A percentile compares a stretch with the other conserved stretches of the same genome.
These are phyloP conservation scores for Physcomitrium patens DNA, from an alignment of 225 moss, liverwort and hornwort species.

Conservation along the genomic window DNA sequence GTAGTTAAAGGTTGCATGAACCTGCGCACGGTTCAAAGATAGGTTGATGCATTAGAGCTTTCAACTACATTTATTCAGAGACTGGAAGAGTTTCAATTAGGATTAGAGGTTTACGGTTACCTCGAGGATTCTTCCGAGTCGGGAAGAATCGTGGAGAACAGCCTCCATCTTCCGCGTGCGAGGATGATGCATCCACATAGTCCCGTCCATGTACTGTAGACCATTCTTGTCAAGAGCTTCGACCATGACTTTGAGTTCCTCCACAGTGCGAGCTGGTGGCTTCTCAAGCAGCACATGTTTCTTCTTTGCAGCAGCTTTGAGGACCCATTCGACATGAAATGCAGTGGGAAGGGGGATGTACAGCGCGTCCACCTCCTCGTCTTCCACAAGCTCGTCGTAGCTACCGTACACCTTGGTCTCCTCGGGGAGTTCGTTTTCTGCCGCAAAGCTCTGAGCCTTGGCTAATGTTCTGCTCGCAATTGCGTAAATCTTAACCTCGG, in stretches of 20 bases:
- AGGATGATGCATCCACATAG: slow-evolving; percentile 70
- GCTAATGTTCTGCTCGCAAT: slow-evolving; percentile 45
- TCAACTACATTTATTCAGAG: too few relatives aligned
- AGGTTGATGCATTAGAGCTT: too few relatives aligned
- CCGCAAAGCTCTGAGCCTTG: slow-evolving; percentile 48
- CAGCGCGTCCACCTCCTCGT: slow-evolving; percentile 51
- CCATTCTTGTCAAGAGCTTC: slow-evolving; percentile 26
- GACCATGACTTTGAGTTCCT: slow-evolving; percentile 57
- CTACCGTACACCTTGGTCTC: slow-evolving; percentile 52
- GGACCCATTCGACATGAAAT: slow-evolving; percentile 56
- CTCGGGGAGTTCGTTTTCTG: slow-evolving; percentile 31
- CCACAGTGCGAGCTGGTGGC: slow-evolving; percentile 48
- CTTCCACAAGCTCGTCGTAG: slow-evolving; percentile 58
- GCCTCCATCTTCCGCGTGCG: slow-evolving; percentile 46
- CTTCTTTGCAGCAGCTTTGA: slow-evolving; percentile 60
- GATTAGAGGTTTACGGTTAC: not conserved
- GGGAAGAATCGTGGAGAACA: slow-evolving; percentile 29
- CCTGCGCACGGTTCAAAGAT: slow-evolving; percentile 19
- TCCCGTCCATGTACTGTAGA: slow-evolving; percentile 65
- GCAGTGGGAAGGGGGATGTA: slow-evolving; percentile 63
- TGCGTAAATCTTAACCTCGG: slow-evolving; percentile 47
- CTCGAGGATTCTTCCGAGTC: slow-evolving; percentile 48
- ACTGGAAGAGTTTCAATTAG: not conserved
- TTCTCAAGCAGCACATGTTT: slow-evolving; percentile 68
- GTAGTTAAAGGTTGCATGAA: slow-evolving; percentile 54